Evolutionary conservation across 306 rosid genomes (phyloP).

Genomic region (Styphnolobium japonicum): DNA sequence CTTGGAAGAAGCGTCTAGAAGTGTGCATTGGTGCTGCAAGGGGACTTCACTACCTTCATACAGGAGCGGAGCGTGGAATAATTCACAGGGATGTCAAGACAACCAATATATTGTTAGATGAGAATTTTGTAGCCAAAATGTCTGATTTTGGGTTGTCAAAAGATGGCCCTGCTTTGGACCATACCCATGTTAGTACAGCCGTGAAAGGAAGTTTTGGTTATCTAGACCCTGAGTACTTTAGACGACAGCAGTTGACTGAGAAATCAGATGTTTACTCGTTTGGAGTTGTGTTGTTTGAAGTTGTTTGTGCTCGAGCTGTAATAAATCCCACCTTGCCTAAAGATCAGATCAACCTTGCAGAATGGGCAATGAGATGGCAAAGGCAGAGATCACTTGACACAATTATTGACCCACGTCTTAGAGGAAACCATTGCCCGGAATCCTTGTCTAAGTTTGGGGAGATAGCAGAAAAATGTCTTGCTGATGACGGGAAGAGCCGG

Average conservation of each 20-base stretch:
- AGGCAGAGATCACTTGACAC: conserved; percentile 60
- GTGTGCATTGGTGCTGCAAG: conserved; percentile 93
- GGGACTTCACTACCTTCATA: conserved; percentile 96
- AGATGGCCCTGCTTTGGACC: conserved; percentile 86
- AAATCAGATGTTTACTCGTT: conserved; percentile 94
- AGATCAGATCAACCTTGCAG: conserved; percentile 93
- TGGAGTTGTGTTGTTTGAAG: conserved; percentile 90
- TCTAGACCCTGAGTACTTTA: conserved; percentile 90
- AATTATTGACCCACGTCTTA: conserved; percentile 62
- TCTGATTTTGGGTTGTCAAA: conserved; percentile 91
- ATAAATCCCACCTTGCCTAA: conserved; percentile 90
- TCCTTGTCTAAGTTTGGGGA: conserved; percentile 76
- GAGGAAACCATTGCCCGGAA: conserved; percentile 58
- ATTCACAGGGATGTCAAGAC: conserved; percentile 97
- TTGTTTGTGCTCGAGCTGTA: conserved; percentile 85
- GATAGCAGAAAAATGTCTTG: conserved; percentile 91
- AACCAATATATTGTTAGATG: conserved; percentile 83
- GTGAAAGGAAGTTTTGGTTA: conserved; percentile 98
- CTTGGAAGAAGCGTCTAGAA: conserved; percentile 88
- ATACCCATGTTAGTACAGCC: conserved; percentile 95
- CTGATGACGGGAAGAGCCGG: conserved; percentile 83
- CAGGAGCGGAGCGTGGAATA: conserved; percentile 87
- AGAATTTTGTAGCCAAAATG: conserved; percentile 87
- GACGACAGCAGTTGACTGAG: conserved; percentile 92
- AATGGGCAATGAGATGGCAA: conserved; percentile 97